Base-by-base conservation (phyloP, 148 eudicot genomes). In the Diospyros lotus region DNA sequence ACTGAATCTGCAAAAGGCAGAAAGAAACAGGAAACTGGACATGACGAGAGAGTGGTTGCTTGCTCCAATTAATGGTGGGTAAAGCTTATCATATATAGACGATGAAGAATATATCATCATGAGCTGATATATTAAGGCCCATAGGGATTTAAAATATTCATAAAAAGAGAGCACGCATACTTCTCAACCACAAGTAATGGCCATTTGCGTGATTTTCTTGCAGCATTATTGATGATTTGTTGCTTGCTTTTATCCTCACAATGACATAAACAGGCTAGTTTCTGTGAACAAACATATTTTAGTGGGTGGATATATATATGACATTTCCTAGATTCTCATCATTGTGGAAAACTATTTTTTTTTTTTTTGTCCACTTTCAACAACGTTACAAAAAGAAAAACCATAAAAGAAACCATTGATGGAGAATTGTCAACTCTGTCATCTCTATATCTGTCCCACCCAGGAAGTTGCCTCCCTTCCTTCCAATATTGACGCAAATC, bases 191-290 rank as follows among this genome's bases (percentile, higher is more conserved):
- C 28, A 28, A 28, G 28, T 28, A 28, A 28, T 28, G 28, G 28
- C 28, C 28, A 28, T 28, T 28, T 28, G 28, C 28, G 28, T 28
- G 28, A 28, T 28, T 28, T 28, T 28, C 28, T 63, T 62, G 44
- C 50, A 71, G 45, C 10, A 69, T 39, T 40, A 46, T 14, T 73
- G 48, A 60, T 67, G 73, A 6, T 54, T 18, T 6, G 60, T 48
- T 59, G 17, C 2, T 11, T 64, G 45, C 28, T 28, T 65, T 56
- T 39, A 38, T 72, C 18, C 51, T 38, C 40, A 39, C 17, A 18
- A 44, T 78, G 73, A 72, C 77, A 40, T 48, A 62, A 59, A 18
- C 65, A 41, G 72, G 64, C 59, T 64, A 66, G 66, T 38, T 72
- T 44, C 28, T 45, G 43, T 60, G 66, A 60, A 72, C 28, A 68